Evolutionary conservation across 2,329 filamentous ascomycete species (phyloP).

Genomic region (Arthrobotrys sphaeroides): DNA sequence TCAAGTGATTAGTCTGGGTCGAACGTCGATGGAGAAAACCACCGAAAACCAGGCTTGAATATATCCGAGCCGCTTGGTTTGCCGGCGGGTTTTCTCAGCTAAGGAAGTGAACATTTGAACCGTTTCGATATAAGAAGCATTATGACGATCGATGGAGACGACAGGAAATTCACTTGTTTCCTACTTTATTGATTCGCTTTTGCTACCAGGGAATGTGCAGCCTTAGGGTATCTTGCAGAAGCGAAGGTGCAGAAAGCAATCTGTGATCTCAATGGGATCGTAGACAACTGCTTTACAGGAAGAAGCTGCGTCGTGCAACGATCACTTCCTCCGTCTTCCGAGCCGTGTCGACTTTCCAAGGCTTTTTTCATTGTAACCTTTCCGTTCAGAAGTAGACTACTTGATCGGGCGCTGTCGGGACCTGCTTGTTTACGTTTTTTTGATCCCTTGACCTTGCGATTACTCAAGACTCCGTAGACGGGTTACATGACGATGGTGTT

Average conservation of each 20-base stretch:
- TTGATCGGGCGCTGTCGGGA: background rate
- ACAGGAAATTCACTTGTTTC: background rate
- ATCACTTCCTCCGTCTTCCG: constrained; percentile 5
- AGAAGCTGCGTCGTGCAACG: background rate
- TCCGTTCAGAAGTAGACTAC: background rate
- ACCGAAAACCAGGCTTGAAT: constrained; percentile 15
- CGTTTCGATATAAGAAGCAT: constrained; percentile 11
- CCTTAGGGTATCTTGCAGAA: constrained; percentile 43
- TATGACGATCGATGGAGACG: constrained; percentile 27
- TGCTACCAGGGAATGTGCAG: constrained; percentile 25
- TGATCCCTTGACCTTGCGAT: background rate
- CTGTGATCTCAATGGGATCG: background rate
- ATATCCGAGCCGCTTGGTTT: constrained; percentile 32
- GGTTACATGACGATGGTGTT: constrained; percentile 2
- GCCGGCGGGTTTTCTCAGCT: background rate
- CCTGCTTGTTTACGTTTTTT: background rate
- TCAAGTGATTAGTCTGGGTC: too few relatives aligned
- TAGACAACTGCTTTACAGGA: background rate
- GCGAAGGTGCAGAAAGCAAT: constrained; percentile 13
- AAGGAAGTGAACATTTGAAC: background rate
- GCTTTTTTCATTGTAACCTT: background rate
- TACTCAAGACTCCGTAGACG: background rate
- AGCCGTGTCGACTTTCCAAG: constrained; percentile 19
- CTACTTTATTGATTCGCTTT: background rate
- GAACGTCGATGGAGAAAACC: background rate